Base-by-base conservation (phyloP, 148 eudicot species). In the Rheum nobile region DNA sequence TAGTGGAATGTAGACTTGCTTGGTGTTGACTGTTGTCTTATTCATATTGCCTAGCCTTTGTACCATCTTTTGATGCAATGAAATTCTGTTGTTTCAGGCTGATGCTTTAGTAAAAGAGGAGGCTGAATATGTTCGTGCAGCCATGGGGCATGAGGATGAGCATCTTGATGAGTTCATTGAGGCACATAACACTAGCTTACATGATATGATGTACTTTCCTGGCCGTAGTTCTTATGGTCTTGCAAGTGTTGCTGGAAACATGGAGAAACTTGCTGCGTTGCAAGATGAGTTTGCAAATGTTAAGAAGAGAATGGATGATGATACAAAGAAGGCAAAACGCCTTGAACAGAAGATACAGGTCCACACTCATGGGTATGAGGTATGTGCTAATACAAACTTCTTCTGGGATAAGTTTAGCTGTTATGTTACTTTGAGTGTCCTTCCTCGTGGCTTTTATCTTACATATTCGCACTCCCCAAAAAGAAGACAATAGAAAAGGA, bases 341-440 rank as follows among this genome's bases (percentile, higher is more conserved):
- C 86, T 83, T 68, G 99, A 96, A 80, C 86, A 89, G 86, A 96
- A 90, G 84, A 87, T 96, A 46, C 86, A 88, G 77, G 84, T 96
- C 76, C 89, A 89, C 72, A 96, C 99, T 14, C 85, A 82, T 75
- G 97, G 99, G 48, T 96, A 90, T 77, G 90, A 95, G 92, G 99
- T 93, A 69, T 71, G 83, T 76, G 24, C 22, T 31, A 4, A 7
- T 65, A 14, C 41, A 0, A 38, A 13, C 39, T 6, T 5, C 14
- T 63, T 31, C 19, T 17, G 39, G 35, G 22, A 6, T 0, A 16
- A 14, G 32, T 32, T 63, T 13, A 8, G 32, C 24, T 55, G 31
- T 7, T 57, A 57, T n/a, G 55, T n/a, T 50, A 50, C 24, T 50
- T 50, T 4, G 24, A 21, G 24, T 11, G 16, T 12, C 65, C 6